These are phyloP conservation scores for Yarrowia galli DNA, from an alignment of 1,139 yeast genomes.

Conservation along the genomic window DNA sequence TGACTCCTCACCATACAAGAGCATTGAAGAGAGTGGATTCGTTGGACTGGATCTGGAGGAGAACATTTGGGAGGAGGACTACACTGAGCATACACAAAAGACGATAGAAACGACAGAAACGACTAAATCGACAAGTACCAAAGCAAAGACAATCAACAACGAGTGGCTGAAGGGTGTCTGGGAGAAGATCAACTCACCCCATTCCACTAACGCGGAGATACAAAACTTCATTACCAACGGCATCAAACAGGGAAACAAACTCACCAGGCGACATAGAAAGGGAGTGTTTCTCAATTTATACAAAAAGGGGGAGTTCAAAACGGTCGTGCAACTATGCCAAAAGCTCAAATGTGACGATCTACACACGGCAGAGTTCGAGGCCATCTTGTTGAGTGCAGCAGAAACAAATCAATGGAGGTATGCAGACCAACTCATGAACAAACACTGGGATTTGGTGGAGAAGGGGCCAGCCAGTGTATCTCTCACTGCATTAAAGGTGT, in stretches of 20 bases:
- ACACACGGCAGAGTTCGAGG: background rate
- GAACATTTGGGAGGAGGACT: background rate
- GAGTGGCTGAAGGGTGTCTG: constrained; percentile 4
- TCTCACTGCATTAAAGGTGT: background rate
- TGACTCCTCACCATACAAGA: background rate
- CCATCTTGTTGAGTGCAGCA: background rate
- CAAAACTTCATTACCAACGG: constrained; percentile 1
- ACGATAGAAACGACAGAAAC: background rate
- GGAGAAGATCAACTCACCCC: background rate
- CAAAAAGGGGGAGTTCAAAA: background rate
- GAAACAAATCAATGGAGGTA: constrained; percentile 10
- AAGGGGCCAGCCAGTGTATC: background rate
- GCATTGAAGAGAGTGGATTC: constrained; percentile 3
- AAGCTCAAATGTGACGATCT: background rate
- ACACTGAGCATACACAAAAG: background rate
- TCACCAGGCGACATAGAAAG: background rate
- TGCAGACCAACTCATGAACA: constrained; percentile 15
- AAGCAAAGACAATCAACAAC: background rate
- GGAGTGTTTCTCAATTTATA: background rate
- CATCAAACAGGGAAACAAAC: background rate
- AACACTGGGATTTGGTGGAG: constrained; percentile 18
- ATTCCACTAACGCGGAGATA: background rate
- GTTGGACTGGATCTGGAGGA: background rate
- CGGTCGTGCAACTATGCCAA: constrained; percentile 1
- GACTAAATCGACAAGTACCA: background rate